Base-by-base conservation (phyloP, 148 eudicot genomes). In the Camellia sinensis region DNA sequence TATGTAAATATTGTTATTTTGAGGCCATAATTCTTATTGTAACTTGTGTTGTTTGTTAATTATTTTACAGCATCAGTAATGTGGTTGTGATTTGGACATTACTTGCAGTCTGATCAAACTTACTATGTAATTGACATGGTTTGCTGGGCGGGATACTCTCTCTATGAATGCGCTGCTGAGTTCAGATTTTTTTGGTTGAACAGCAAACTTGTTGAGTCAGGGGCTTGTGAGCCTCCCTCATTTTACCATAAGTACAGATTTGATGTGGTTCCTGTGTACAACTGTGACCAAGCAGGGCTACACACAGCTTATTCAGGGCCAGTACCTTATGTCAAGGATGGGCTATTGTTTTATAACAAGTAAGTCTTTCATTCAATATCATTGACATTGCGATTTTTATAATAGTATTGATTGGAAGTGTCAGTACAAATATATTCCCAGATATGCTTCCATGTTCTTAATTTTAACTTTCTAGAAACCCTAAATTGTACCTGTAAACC, bases 111-210 rank as follows among this genome's bases (percentile, higher is more conserved):
- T 80, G 99, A 95, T 87, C 92, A 95, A 83, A 93, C 95, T 0
- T 95, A 95, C 87, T 93, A 93, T 81, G 99, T 95, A 67, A 90
- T 89, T 53, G 99, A 95, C 87, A 88, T 92, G 92, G 86, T 95
- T 43, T 92, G 97, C 83, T 95, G 99, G 99, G 90, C 87, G 71
- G 99, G 98, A 71, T 89, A 92, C 85, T 88, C 98, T 43, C 88
- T 95, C 53, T 91, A 93, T 80, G 99, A 95, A 75, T 95, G 99
- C 81, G 91, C 93, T 56, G 94, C 98, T 0, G 99, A 93, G 83
- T 95, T 95, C 87, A 89, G 99, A 84, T 92, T 91, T 83, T 95
- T 92, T 85, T 95, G 97, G 99, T 82, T 92, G 84, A 95, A 90
- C 82, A 93, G 94, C 88, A 95, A 92, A 90, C 94, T 95, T 85